Evolutionary conservation across 805 yeast genomes (phyloP), one percentile per base, ranked within the genome.

Genomic region (Teunomyces panamensis): DNA sequence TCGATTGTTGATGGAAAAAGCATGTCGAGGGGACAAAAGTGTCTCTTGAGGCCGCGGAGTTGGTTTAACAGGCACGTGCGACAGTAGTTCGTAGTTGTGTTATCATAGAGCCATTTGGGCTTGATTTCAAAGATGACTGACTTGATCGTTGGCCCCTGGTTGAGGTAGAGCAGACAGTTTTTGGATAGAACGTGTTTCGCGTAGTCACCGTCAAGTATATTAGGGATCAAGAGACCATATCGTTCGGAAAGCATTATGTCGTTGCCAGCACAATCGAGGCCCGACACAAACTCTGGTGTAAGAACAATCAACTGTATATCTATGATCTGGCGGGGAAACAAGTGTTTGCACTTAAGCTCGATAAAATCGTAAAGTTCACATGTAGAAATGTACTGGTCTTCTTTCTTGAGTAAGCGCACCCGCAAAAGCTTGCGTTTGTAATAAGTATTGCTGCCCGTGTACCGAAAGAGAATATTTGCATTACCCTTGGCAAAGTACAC

Each of bases 41-140:
- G 70, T 6, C 69, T 55, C 5, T 54, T 44, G 10, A 60, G 57
- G 1, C 62, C 63, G 29, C 73, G 67, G 42, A 62, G 50, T 29
- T 61, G 65, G 48, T 72, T 69, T 35, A 80, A 64, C 48, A 84
- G 84, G 56, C 87, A 82, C 3, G 84, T 82, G 5, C 87, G 63
- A 54, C 87, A 82, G 24, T 73, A 69, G 42, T 60, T 51, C 3
- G 79, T 72, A 32, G 58, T 57, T 11, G 65, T 68, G 33, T 79
- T 74, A 52, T 71, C 78, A 29, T 67, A 58, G 10, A 83, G 66
- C 87, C 87, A 82, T 59, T 82, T 82, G 1, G 87, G 87, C 57
- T 82, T 82, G 54, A 81, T 67, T 52, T 82, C 84, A 10, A 78
- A 57, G 2, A 71, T 64, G 1, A 52, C 55, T 30, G 52, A 49